These are phyloP conservation scores for Thraustochytrium sp. DNA, from an alignment of 352 stramenopile genomes.

Conservation along the genomic window DNA sequence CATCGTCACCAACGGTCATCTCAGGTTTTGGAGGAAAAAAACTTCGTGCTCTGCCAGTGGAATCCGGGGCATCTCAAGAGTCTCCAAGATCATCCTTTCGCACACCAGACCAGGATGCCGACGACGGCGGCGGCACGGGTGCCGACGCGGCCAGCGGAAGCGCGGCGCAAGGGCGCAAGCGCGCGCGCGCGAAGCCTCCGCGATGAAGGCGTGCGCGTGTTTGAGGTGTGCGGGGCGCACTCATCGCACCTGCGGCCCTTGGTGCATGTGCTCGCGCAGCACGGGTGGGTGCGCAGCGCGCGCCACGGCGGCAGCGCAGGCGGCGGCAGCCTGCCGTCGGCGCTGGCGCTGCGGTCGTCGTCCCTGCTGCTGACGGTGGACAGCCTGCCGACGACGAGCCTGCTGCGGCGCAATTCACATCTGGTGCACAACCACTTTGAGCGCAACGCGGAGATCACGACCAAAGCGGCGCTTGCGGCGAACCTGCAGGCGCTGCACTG, in stretches of 20 bases:
- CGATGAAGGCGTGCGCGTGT: too few species aligned
- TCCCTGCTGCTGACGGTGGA: not conserved
- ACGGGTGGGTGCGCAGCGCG: not conserved
- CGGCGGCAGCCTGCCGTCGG: not conserved
- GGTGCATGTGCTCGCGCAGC: not conserved
- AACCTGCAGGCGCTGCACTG: conserved; percentile 7
- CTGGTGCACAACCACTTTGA: conserved; percentile 49
- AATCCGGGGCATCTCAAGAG: too few species aligned
- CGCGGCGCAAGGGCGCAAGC: too few species aligned
- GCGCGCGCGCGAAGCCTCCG: too few species aligned
- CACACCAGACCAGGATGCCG: too few species aligned
- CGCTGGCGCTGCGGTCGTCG: not conserved
- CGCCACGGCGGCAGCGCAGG: not conserved
- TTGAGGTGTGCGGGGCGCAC: not conserved
- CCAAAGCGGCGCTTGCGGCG: conserved; percentile 41
- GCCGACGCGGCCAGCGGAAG: too few species aligned
- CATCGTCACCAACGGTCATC: too few species aligned
- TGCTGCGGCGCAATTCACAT: not conserved
- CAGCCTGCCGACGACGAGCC: not conserved
- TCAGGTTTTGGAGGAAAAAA: too few species aligned
- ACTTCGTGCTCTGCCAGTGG: too few species aligned
- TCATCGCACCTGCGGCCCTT: not conserved
- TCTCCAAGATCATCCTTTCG: too few species aligned
- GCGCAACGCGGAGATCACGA: conserved; percentile 45
- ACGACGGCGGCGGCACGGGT: too few species aligned